Evolutionary conservation across 176 grass and related monocot species (phyloP).

Genomic region (Secale cereale): DNA sequence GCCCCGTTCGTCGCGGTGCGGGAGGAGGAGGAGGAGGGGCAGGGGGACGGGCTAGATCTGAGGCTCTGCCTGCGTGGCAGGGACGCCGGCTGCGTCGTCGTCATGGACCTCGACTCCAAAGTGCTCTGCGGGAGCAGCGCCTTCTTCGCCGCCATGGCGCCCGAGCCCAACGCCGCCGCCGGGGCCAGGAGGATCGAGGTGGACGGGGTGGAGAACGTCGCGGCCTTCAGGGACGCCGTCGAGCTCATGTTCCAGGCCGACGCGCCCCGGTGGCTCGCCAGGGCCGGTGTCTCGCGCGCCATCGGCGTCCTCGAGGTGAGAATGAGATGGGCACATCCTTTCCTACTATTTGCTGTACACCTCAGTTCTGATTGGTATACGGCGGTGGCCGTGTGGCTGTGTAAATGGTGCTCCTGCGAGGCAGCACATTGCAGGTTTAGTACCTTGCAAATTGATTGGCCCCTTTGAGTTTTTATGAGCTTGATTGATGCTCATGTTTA

Average conservation of each 20-base stretch:
- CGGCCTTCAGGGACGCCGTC: conserved; percentile 63
- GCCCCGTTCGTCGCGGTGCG: conserved; percentile 35
- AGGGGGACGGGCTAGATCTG: conserved; percentile 48
- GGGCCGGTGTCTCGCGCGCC: conserved; percentile 60
- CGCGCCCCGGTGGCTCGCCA: conserved; percentile 44
- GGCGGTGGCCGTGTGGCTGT: background rate
- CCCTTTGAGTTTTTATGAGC: background rate
- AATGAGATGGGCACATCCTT: too few relatives aligned
- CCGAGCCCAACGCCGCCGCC: background rate
- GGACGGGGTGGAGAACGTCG: conserved; percentile 67
- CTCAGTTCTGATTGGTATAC: background rate
- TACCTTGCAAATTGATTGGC: background rate
- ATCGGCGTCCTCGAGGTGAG: conserved; percentile 79
- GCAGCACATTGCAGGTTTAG: background rate
- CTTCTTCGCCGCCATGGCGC: conserved; percentile 67
- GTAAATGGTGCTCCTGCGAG: background rate
- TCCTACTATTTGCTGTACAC: background rate
- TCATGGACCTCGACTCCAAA: conserved; percentile 73
- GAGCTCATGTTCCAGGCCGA: conserved; percentile 76
- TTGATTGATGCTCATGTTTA: background rate
- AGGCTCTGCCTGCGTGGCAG: conserved; percentile 57
- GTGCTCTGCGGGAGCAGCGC: conserved; percentile 58
- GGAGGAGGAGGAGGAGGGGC: conserved; percentile 22
- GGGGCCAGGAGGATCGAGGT: conserved; percentile 48
- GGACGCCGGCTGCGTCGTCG: conserved; percentile 47